Evolutionary conservation across 495 filamentous ascomycete genomes (phyloP).

Genomic region (Aspergillus kassunensis): DNA sequence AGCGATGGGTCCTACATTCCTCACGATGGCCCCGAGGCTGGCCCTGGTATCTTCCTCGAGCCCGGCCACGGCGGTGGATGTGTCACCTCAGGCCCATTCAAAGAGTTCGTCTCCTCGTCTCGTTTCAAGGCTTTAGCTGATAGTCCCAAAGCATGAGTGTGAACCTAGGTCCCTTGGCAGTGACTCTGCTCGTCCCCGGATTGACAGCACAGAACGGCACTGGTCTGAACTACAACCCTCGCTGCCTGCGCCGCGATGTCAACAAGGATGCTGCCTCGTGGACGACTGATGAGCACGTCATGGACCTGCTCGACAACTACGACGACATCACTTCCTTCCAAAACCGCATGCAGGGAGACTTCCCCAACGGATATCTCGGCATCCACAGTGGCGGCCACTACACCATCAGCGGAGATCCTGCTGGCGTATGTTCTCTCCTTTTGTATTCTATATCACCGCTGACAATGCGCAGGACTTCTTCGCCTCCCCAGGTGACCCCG

Average conservation of each 20-base stretch:
- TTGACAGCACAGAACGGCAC: constrained; percentile 16
- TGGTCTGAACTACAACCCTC: constrained; percentile 45
- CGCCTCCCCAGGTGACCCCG: constrained; percentile 42
- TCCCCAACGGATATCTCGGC: constrained; percentile 21
- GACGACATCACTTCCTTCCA: constrained; percentile 14
- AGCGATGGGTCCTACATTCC: constrained; percentile 51
- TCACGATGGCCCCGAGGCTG: constrained; percentile 19
- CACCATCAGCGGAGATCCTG: constrained; percentile 23
- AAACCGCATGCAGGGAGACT: constrained; percentile 15
- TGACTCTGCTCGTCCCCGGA: constrained; percentile 16
- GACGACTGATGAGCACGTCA: constrained; percentile 12
- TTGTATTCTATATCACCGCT: not conserved
- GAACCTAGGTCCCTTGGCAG: constrained; percentile 45
- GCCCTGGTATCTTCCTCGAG: constrained; percentile 23
- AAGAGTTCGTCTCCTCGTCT: constrained; percentile 12
- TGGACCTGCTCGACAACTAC: constrained; percentile 15
- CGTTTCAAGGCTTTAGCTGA: not conserved
- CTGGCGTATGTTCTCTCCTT: constrained; percentile 7
- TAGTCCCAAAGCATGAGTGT: constrained; percentile 19
- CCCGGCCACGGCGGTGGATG: constrained; percentile 58
- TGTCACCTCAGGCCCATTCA: constrained; percentile 53
- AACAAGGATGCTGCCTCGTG: constrained; percentile 3
- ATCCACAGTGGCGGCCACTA: constrained; percentile 31
- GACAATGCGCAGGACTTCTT: constrained; percentile 29
- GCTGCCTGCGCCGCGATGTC: constrained; percentile 60